These are phyloP conservation scores for Acer negundo DNA, from an alignment of 345 rosid species.

Conservation along the genomic window DNA sequence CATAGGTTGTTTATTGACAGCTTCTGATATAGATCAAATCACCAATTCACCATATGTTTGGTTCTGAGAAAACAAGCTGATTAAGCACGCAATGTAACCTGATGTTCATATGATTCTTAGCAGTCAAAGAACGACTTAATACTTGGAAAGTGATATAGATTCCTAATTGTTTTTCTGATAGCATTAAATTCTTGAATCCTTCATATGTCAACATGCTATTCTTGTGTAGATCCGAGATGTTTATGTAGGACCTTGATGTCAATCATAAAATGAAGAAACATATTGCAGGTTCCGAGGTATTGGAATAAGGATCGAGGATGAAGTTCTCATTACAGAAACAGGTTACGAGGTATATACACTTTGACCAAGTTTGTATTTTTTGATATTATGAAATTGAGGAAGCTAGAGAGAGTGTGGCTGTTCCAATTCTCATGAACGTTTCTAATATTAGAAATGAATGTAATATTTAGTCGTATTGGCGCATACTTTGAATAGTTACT, in stretches of 20 bases:
- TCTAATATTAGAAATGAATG: background rate
- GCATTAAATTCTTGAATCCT: background rate
- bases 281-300: no score
- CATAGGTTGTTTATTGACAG: background rate
- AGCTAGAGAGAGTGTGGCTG: background rate
- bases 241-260: background rate
- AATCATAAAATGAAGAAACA: no score
- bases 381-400: background rate
- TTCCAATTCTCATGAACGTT: background rate
- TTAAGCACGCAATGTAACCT: background rate
- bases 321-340: conserved; percentile 87
- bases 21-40: background rate
- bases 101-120: background rate
- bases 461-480: background rate
- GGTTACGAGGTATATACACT: conserved; percentile 72
- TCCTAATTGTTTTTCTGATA: background rate
- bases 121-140: background rate
- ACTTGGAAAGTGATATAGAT: background rate
- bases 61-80: background rate
- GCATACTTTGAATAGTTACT: no score
- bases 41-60: background rate
- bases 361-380: background rate
- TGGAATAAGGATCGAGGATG: no score
- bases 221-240: background rate
- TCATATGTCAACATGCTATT: background rate